Conservation (phyloP, 805 yeast species). For the Maudiozyma serrabonitensis region DNA sequence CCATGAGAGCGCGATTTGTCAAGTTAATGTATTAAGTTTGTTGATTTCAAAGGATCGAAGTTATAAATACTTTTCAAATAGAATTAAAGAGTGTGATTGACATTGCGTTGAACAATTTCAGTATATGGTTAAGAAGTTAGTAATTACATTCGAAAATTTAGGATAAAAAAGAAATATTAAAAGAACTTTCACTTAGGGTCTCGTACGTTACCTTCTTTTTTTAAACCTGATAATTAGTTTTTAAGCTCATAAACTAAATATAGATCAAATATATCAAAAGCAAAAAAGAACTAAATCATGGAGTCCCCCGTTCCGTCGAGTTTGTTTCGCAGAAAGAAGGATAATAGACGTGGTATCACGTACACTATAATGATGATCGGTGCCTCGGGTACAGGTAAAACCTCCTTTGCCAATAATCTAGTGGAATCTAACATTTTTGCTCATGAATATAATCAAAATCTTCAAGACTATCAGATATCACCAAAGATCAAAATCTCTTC, state of each 20-base stretch:
- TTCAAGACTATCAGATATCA: conserved; percentile 11
- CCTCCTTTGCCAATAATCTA: conserved; percentile 62
- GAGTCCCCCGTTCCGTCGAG: conserved; percentile 12
- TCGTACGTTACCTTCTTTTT: background rate
- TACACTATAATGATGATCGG: conserved; percentile 70
- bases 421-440: conserved; percentile 53
- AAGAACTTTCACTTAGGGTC: too few species aligned
- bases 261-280: background rate
- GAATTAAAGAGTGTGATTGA: background rate
- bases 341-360: conserved; percentile 61
- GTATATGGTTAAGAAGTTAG: too few species aligned
- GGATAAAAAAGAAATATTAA: too few species aligned
- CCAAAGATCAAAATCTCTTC: conserved; percentile 19
- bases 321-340: conserved; percentile 45
- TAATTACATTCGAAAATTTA: too few species aligned
- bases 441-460: conserved; percentile 42
- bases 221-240: background rate
- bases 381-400: conserved; percentile 66
- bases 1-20: too few species aligned
- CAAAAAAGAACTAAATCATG: background rate
- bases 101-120: too few species aligned
- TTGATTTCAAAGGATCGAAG: too few species aligned
- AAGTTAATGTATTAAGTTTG: too few species aligned
- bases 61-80: too few species aligned
- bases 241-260: too few species aligned